Evolutionary conservation across 1,284 basidiomycete species (phyloP).

Genomic region (Apiotrichum domesticum): DNA sequence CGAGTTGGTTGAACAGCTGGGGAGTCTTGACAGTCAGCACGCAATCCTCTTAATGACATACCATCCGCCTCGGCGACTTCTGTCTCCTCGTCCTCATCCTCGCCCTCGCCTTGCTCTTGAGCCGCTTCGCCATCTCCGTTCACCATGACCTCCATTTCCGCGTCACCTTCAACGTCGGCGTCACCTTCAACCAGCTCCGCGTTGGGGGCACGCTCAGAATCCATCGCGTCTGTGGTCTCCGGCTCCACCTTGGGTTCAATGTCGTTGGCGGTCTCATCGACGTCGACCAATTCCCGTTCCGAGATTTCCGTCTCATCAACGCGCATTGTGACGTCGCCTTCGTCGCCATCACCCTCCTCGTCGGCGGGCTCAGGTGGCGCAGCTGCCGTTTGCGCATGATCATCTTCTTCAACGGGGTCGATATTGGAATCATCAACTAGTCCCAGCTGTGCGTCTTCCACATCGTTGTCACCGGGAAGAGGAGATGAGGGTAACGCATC

Average conservation of each 20-base stretch:
- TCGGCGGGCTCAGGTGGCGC: neutral
- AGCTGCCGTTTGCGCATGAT: no score
- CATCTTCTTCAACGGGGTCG: neutral
- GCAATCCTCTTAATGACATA: neutral
- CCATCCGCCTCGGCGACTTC: slow-evolving; percentile 11
- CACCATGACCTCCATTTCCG: slow-evolving; percentile 1
- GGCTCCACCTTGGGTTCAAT: neutral
- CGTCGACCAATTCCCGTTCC: neutral
- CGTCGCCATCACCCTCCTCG: slow-evolving; percentile 10
- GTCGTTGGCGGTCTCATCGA: neutral
- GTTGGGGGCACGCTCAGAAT: no score
- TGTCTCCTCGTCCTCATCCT: slow-evolving; percentile 12
- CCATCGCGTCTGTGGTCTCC: no score
- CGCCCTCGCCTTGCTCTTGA: slow-evolving; percentile 8
- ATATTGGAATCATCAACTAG: neutral
- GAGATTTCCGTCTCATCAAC: slow-evolving; percentile 5
- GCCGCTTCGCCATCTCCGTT: slow-evolving; percentile 5
- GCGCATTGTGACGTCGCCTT: slow-evolving; percentile 23
- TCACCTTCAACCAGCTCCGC: neutral
- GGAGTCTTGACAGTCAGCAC: slow-evolving; percentile 5
- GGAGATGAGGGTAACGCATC: slow-evolving; percentile 10
- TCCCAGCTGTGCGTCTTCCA: neutral
- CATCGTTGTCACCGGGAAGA: slow-evolving; percentile 1
- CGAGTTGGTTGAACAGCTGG: neutral
- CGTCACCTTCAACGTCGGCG: neutral